phyloP scores from a whole-genome alignment of 495 filamentous ascomycete species.

The Neurospora sp. region DNA sequence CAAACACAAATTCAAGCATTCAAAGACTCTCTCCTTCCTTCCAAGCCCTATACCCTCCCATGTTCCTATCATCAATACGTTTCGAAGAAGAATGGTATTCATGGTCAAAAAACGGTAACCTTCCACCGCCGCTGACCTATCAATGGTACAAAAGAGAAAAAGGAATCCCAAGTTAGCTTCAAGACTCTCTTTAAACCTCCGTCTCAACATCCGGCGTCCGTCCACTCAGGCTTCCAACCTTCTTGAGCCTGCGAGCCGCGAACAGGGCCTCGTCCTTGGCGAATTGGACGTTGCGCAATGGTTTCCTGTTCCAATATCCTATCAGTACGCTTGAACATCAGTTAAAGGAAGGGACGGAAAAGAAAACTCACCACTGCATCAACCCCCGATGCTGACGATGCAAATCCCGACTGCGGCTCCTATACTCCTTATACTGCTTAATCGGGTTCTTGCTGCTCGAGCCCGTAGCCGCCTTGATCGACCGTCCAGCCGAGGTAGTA shows the following conservation, averaged over 20 bases:
- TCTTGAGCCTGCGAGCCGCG: slow-evolving; percentile 47
- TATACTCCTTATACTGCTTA: slow-evolving; percentile 43
- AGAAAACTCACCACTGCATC: slow-evolving; percentile 57
- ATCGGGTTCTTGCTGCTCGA: slow-evolving; percentile 33
- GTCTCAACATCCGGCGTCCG: slow-evolving; percentile 65
- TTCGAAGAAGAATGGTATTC: not conserved
- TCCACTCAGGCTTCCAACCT: slow-evolving; percentile 46
- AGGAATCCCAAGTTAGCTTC: not conserved
- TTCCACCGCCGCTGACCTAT: not conserved
- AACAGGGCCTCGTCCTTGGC: slow-evolving; percentile 60
- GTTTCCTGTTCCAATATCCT: slow-evolving; percentile 25
- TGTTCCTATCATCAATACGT: not conserved
- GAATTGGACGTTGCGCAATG: slow-evolving; percentile 58
- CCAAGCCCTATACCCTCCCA: not conserved
- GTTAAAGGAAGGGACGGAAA: not conserved
- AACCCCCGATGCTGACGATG: slow-evolving; percentile 60
- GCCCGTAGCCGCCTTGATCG: slow-evolving; percentile 3
- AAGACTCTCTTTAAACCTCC: slow-evolving; percentile 27
- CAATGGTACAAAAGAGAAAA: not conserved
- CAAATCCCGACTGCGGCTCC: slow-evolving; percentile 41
- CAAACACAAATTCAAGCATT: not conserved
- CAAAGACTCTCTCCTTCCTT: not conserved
- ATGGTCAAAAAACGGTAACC: not conserved
- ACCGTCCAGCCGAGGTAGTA: slow-evolving; percentile 3
- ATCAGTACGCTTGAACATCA: no score